Conservation (phyloP, 1,284 basidiomycete species). For the Ceratobasidium sp. region DNA sequence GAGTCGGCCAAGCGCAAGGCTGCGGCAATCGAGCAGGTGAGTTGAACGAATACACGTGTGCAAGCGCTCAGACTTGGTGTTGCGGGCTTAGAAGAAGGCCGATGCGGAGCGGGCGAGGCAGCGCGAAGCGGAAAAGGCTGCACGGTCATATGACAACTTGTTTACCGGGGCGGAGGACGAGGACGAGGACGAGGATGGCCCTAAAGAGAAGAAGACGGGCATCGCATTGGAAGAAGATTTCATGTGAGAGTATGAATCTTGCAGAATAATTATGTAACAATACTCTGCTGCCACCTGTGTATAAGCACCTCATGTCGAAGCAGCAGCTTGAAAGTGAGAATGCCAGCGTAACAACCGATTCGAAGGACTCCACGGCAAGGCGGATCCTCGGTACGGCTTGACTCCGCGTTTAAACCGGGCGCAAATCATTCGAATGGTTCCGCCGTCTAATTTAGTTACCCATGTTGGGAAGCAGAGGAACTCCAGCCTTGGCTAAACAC, state of each 20-base stretch:
- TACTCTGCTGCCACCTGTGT: not conserved
- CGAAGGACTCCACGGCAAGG: not conserved
- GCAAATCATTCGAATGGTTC: not conserved
- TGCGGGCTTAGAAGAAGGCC: conserved; percentile 68
- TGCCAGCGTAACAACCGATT: not conserved
- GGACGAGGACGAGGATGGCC: conserved; percentile 53
- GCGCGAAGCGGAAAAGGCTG: conserved; percentile 79
- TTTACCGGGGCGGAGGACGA: conserved; percentile 57
- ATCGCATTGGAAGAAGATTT: conserved; percentile 52
- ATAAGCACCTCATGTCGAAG: not conserved
- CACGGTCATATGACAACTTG: conserved; percentile 77
- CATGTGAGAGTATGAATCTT: conserved; percentile 48
- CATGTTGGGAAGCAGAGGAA: not conserved
- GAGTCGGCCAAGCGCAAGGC: conserved; percentile 76
- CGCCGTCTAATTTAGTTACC: not conserved
- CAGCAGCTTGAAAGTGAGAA: not conserved
- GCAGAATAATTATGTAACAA: not conserved
- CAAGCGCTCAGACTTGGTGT: not conserved
- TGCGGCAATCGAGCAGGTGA: conserved; percentile 71
- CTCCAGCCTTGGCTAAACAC: not conserved
- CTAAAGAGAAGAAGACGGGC: conserved; percentile 48
- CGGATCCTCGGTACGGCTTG: not conserved
- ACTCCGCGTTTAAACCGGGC: conserved; percentile 4
- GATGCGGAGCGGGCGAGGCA: conserved; percentile 72
- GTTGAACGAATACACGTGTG: conserved; percentile 5